These are phyloP conservation scores for Dioszegia hungarica DNA, from an alignment of 768 basidiomycete genomes.

Conservation along the genomic window DNA sequence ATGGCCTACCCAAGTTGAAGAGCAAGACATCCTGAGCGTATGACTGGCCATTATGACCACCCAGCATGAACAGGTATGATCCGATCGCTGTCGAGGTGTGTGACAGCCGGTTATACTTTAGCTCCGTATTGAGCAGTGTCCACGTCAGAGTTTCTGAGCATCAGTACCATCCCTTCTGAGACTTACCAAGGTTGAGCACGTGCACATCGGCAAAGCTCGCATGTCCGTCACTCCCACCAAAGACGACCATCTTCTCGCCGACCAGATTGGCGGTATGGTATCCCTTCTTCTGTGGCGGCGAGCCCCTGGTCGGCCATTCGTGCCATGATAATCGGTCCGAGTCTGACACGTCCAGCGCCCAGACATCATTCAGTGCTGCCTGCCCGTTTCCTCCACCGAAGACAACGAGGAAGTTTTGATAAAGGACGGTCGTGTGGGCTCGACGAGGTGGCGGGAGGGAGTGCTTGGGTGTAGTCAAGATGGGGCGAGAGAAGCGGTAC, in stretches of 20 bases:
- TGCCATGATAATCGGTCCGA: slow-evolving; percentile 58
- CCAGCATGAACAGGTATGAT: slow-evolving; percentile 81
- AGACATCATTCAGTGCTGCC: slow-evolving; percentile 83
- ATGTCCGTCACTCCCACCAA: slow-evolving; percentile 86
- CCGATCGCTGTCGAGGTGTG: slow-evolving; percentile 88
- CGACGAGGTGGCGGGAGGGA: slow-evolving; percentile 61
- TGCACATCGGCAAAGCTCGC: slow-evolving; percentile 85
- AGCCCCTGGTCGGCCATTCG: slow-evolving; percentile 57
- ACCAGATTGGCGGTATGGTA: slow-evolving; percentile 89
- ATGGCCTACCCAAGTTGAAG: slow-evolving; percentile 72
- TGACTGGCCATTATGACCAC: slow-evolving; percentile 75
- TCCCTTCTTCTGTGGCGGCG: slow-evolving; percentile 53
- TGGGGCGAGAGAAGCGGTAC: slow-evolving; percentile 46
- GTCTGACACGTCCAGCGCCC: slow-evolving; percentile 69
- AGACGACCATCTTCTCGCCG: slow-evolving; percentile 75
- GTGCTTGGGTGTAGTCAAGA: slow-evolving; percentile 25
- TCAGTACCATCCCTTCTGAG: not conserved
- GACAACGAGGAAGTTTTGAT: slow-evolving; percentile 68
- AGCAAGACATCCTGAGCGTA: slow-evolving; percentile 69
- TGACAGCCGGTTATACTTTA: slow-evolving; percentile 60
- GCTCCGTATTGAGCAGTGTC: slow-evolving; percentile 47
- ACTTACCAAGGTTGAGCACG: slow-evolving; percentile 76
- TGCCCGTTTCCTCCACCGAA: slow-evolving; percentile 94
- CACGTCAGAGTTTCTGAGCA: slow-evolving; percentile 45
- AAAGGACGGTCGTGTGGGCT: slow-evolving; percentile 78